Evolutionary conservation across 1,284 basidiomycete species (phyloP).

Genomic region (Rhodotorula mucilaginosa): DNA sequence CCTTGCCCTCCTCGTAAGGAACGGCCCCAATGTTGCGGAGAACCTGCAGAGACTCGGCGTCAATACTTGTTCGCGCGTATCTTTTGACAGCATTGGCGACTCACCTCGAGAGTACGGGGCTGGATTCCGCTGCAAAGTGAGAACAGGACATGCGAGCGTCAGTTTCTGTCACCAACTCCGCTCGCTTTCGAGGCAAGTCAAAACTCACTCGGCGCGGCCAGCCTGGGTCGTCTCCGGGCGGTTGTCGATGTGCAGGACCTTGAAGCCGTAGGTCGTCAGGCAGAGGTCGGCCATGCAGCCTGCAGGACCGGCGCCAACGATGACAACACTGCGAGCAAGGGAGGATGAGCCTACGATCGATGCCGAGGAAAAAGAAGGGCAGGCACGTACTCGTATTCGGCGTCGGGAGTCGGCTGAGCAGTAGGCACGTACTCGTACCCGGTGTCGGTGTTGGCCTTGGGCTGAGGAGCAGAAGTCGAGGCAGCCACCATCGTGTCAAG

Average conservation of each 20-base stretch:
- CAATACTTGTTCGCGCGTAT: neutral
- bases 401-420: neutral
- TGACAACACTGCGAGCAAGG: slow-evolving; percentile 20
- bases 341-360: neutral
- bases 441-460: neutral
- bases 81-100: neutral
- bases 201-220: slow-evolving; percentile 47
- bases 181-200: too few species aligned
- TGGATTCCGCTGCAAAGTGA: slow-evolving; percentile 45
- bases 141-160: too few species aligned
- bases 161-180: too few species aligned
- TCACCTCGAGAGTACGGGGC: slow-evolving; percentile 46
- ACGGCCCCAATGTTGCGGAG: slow-evolving; percentile 43
- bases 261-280: slow-evolving; percentile 42
- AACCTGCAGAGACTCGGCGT: too few species aligned
- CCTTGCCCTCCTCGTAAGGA: slow-evolving; percentile 38
- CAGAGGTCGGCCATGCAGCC: slow-evolving; percentile 39
- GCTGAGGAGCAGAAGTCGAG: neutral
- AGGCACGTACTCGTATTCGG: neutral
- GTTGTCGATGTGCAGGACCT: slow-evolving; percentile 44
- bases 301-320: slow-evolving; percentile 40
- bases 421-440: neutral
- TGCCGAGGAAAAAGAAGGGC: too few species aligned
- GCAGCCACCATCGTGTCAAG: neutral
- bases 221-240: slow-evolving; percentile 50